A percentile compares a stretch with the other conserved stretches of the same genome.
phyloP scores from a whole-genome alignment of 192 early-diverging fungal species.

The Obelidium mucronatum region DNA sequence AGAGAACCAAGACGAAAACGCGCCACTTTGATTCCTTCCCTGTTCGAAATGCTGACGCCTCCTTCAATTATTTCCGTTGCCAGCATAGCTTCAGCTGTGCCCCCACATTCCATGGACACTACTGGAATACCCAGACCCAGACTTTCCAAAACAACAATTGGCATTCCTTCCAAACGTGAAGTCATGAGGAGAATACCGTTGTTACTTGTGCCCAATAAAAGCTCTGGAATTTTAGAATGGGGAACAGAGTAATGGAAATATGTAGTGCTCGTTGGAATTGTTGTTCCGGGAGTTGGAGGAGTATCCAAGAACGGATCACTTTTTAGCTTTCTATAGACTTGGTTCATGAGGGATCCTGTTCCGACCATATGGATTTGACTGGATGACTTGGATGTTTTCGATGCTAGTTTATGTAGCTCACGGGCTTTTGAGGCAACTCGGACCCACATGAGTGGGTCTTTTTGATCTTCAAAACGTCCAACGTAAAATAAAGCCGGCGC shows the following conservation, averaged over 20 bases:
- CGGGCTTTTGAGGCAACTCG: slow-evolving; percentile 14
- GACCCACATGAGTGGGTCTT: slow-evolving; percentile 42
- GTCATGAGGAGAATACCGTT: slow-evolving; percentile 34
- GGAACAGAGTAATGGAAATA: slow-evolving; percentile 4
- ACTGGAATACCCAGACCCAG: slow-evolving; percentile 39
- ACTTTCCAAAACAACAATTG: slow-evolving; percentile 37
- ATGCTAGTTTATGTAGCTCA: not conserved
- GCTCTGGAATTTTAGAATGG: not conserved
- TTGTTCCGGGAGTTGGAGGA: not conserved
- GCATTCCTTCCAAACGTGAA: slow-evolving; percentile 37
- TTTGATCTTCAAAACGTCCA: slow-evolving; percentile 37
- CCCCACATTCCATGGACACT: slow-evolving; percentile 39
- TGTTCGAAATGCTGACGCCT: too few species aligned
- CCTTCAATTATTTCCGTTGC: slow-evolving; percentile 7
- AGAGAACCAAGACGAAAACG: slow-evolving; percentile 2
- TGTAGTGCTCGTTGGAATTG: not conserved
- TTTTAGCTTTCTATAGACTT: not conserved
- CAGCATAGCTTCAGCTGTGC: slow-evolving; percentile 19
- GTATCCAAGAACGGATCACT: not conserved
- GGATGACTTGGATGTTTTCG: not conserved
- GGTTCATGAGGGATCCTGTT: not conserved
- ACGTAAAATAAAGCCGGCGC: slow-evolving; percentile 30
- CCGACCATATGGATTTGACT: slow-evolving; percentile 25
- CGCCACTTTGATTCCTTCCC: not conserved
- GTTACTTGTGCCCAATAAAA: slow-evolving; percentile 7